Evolutionary conservation across 176 grass and related monocot genomes (phyloP).

Genomic region (Lolium multiflorum): DNA sequence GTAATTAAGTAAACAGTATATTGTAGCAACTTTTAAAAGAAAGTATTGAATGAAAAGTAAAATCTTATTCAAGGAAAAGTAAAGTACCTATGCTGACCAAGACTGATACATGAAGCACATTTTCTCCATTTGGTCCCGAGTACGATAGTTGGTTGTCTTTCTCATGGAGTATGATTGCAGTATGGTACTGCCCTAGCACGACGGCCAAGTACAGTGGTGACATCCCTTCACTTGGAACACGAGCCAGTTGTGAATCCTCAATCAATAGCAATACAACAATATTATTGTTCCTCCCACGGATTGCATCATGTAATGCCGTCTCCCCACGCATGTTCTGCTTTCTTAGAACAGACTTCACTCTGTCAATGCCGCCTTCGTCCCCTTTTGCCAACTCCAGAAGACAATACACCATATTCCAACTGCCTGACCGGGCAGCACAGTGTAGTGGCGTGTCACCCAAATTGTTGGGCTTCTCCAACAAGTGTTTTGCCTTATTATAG

Average conservation of each 20-base stretch:
- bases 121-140: conserved; percentile 22
- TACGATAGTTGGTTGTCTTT: background rate
- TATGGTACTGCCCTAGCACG: background rate
- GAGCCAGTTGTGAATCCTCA: background rate
- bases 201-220: conserved; percentile 16
- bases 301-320: background rate
- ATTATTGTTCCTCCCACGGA: background rate
- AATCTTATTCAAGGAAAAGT: background rate
- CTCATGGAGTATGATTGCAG: background rate
- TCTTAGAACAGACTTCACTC: background rate
- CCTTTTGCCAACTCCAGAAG: background rate
- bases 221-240: background rate
- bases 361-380: background rate
- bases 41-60: background rate
- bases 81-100: background rate
- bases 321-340: background rate
- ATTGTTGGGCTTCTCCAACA: background rate
- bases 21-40: background rate
- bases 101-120: background rate
- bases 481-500: background rate
- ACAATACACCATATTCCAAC: background rate
- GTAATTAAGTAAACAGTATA: background rate
- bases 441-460: conserved; percentile 11
- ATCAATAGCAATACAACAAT: background rate
- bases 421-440: background rate